Evolutionary conservation across 1,284 basidiomycete species (phyloP), one percentile per base, ranked within the genome.

Genomic region (Chalciporus sp.): DNA sequence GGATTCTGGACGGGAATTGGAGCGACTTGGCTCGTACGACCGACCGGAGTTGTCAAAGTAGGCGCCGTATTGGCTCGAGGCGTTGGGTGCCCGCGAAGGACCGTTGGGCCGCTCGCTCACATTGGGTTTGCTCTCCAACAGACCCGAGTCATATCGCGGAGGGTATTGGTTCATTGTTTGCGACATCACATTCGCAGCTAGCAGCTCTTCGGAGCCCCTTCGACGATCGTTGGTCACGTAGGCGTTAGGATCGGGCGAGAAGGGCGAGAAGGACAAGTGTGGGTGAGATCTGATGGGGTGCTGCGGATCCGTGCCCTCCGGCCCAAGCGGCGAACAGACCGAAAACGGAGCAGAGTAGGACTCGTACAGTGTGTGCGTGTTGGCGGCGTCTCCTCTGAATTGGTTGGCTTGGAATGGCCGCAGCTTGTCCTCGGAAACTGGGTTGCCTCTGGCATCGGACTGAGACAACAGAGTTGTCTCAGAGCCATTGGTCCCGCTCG

Each of bases 231-330:
- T 72, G 4, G 72, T 58, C 27, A 58, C 52, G 57, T 72, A 76
- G 26, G 72, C 61, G 52, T 77, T 81, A 19, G 82, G 80, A 62
- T 85, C 82, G 17, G 84, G 83, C 2, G 83, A 85, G 63, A 85
- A 85, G 5, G 83, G 84, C 11, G 83, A 81, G 58, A 85, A 85
- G 37, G 72, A 72, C 16, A 75, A 72, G 41, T 71, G 67, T 8
- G 69, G 55, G 35, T 67, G 69, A 16, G 64, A 59, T 48, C 74
- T 61, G 41, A 50, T 29, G 8, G 58, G 68, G 16, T 56, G 60
- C 20, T 58, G 56, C 12, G 56, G 60, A 29, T 60, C 59, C 16
- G 39, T 44, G 12, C 49, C 46, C 20, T 60, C 64, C 39, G 39
- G 37, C n/a, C 61, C 61, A 23, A 47, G 47, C 40, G 58, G 42